Evolutionary conservation across 2,329 filamentous ascomycete genomes (phyloP).

Genomic region (Alternaria tenuissima): DNA sequence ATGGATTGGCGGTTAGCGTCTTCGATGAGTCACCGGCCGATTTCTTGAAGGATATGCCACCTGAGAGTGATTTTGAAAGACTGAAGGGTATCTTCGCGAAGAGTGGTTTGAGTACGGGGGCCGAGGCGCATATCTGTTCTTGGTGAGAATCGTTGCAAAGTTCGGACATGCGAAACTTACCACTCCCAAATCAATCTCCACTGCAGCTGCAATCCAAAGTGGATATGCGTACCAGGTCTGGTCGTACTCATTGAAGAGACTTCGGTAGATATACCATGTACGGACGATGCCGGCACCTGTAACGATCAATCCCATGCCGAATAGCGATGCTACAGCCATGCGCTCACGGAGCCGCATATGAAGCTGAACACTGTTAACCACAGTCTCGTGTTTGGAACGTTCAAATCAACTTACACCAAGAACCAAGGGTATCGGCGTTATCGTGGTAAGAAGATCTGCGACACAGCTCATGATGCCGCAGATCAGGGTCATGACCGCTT

Average conservation of each 20-base stretch:
- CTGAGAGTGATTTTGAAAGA: constrained; percentile 25
- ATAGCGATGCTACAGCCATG: constrained; percentile 50
- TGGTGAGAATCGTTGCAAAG: background rate
- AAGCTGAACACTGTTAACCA: constrained; percentile 28
- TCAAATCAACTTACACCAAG: constrained; percentile 32
- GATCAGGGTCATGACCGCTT: constrained; percentile 51
- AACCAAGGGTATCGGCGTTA: constrained; percentile 56
- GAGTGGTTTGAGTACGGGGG: constrained; percentile 42
- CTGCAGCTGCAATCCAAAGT: constrained; percentile 57
- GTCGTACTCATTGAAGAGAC: constrained; percentile 53
- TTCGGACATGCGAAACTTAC: constrained; percentile 37
- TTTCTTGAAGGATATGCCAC: constrained; percentile 25
- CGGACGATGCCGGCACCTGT: constrained; percentile 54
- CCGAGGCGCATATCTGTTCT: constrained; percentile 40
- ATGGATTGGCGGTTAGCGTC: constrained; percentile 12
- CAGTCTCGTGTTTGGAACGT: background rate
- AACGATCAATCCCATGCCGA: constrained; percentile 54
- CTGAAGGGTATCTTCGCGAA: constrained; percentile 38
- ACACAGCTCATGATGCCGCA: constrained; percentile 55
- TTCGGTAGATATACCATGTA: constrained; percentile 56
- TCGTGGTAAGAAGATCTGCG: constrained; percentile 53
- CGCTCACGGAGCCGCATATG: constrained; percentile 54
- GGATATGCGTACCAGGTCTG: constrained; percentile 57
- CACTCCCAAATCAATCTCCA: constrained; percentile 58
- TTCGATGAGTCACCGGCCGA: constrained; percentile 6